Base-by-base conservation (phyloP, 305 asterid genomes). In the Fraxinus ornus region DNA sequence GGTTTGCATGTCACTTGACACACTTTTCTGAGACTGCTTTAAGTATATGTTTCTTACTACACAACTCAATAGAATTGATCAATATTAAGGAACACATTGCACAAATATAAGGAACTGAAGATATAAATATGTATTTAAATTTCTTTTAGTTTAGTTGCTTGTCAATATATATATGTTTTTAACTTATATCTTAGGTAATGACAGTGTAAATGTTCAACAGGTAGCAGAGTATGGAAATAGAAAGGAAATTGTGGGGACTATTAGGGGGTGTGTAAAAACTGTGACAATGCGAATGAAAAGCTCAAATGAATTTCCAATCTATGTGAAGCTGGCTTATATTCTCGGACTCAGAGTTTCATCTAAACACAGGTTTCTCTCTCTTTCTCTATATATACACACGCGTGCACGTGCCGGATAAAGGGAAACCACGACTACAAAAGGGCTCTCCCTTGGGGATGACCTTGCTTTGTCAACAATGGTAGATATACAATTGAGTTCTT, bases 321-420 rank as follows among this genome's bases (percentile, higher is more conserved):
- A 90, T 81, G 92, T 89, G 26, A 90, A 89, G 49, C 87, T 94
- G 88, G 97, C 96, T 73, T 94, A 91, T 83, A 84, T 94, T 83
- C 90, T 92, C 26, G 97, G 98, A 30, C 90, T 94, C 2, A 88
- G 97, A 86, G 97, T 94, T 81, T 94, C 98, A 39, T 86, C 93
- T 84, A 81, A 89, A 6, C 97, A 92, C 87, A 94, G 98, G 98
- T 91, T 8, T 78, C 47, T 79, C 78, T 17, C 71, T 24, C 76
- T 79, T 66, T 83, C 35, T 32, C 41, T 78, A 15, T 33, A 73
- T 35, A 5, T 33, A 36, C 41, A 71, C 7, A 36, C 41, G 0
- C 35, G 12, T 2, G 2, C 12, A 7, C 44, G 44, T 12, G 2
- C 44, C 1, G 2, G 12, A 44, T 7, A 37, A 7, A 37, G 44